A percentile compares a stretch with the other conserved stretches of the same genome.
Conservation (phyloP, 257 asterid species). For the Lycium barbarum region DNA sequence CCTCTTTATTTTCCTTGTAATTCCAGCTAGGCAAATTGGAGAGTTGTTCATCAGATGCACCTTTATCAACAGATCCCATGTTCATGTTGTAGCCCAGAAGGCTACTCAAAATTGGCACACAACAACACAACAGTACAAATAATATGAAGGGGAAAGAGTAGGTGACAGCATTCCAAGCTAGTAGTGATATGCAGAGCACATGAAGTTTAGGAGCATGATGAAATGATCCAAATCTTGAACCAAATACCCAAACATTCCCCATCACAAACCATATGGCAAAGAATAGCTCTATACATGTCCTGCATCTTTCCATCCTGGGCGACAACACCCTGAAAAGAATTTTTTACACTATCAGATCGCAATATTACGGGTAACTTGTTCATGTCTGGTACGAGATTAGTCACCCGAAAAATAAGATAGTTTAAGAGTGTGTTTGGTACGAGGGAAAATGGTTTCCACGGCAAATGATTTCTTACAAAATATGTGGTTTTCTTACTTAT, state of each 20-base stretch:
- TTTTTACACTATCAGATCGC: not conserved
- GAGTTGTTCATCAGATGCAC: constrained; percentile 84
- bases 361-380: not conserved
- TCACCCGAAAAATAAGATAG: not conserved
- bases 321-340: constrained; percentile 50
- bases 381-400: not conserved
- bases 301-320: constrained; percentile 62
- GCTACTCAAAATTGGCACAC: constrained; percentile 79
- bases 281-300: constrained; percentile 68
- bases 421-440: not conserved
- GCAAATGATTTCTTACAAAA: too few species aligned
- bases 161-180: constrained; percentile 89
- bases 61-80: constrained; percentile 67
- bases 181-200: constrained; percentile 72
- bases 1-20: constrained; percentile 49
- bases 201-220: constrained; percentile 79
- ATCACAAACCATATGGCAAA: constrained; percentile 97
- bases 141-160: constrained; percentile 91
- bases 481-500: too few species aligned
- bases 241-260: constrained; percentile 96
- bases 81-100: constrained; percentile 91
- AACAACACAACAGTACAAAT: constrained; percentile 78
- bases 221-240: constrained; percentile 76
- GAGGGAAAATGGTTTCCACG: too few species aligned
- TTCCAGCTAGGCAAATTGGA: constrained; percentile 68